Evolutionary conservation across 164 flowering plant species (phyloP).

Genomic region (Tetrastigma voinierianum): DNA sequence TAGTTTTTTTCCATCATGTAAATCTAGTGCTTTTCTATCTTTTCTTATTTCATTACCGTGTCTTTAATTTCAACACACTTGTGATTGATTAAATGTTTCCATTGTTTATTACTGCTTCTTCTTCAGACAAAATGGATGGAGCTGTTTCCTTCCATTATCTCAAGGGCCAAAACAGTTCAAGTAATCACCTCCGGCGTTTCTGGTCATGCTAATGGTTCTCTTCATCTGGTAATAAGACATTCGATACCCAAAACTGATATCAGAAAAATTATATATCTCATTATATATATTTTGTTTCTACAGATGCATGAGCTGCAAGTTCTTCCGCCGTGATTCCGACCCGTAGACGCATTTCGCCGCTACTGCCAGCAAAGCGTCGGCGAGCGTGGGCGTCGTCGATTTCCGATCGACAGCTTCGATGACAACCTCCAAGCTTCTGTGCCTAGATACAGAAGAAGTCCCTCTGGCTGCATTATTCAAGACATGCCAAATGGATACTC

Average conservation of each 20-base stretch:
- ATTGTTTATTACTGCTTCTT: not conserved
- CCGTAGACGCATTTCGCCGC: conserved; percentile 66
- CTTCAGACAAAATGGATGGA: conserved; percentile 87
- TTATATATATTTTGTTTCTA: not conserved
- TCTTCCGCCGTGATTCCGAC: conserved; percentile 87
- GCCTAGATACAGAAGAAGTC: conserved; percentile 57
- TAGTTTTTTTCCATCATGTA: too few relatives aligned
- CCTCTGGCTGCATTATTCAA: conserved; percentile 92
- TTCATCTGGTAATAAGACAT: conserved; percentile 63
- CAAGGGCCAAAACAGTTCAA: conserved; percentile 81
- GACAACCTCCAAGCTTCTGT: conserved; percentile 43
- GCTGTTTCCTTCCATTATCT: conserved; percentile 77
- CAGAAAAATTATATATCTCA: not conserved
- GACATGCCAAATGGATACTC: conserved; percentile 99
- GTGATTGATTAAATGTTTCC: not conserved
- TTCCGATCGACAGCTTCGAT: conserved; percentile 69
- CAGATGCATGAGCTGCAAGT: conserved; percentile 88
- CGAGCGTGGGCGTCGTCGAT: conserved; percentile 97
- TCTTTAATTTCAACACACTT: too few relatives aligned
- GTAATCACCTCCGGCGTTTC: conserved; percentile 58
- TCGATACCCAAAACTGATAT: not conserved
- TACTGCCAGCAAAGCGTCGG: conserved; percentile 81
- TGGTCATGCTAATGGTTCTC: conserved; percentile 66
- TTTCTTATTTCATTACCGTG: too few relatives aligned
- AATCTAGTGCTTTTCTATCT: too few relatives aligned